Evolutionary conservation across 345 rosid genomes (phyloP).

Genomic region (Syzygium jambos): DNA sequence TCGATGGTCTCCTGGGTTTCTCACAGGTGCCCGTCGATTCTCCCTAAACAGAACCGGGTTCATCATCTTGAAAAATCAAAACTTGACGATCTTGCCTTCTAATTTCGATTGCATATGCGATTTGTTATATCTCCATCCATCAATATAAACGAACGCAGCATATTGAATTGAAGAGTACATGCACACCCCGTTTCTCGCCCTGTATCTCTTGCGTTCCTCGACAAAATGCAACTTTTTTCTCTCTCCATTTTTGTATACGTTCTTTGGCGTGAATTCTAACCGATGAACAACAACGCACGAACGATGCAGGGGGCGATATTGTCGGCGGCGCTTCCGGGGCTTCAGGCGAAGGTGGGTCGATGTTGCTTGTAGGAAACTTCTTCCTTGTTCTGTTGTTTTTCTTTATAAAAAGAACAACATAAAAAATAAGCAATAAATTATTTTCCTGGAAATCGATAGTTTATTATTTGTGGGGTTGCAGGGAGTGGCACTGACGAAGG

Average conservation of each 20-base stretch:
- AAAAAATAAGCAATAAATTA: not conserved
- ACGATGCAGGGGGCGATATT: conserved; percentile 60
- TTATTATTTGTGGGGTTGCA: conserved; percentile 6
- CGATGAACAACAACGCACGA: not conserved
- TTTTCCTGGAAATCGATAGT: not conserved
- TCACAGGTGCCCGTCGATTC: conserved; percentile 45
- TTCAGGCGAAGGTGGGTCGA: conserved; percentile 55
- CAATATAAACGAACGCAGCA: not conserved
- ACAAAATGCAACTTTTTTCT: not conserved
- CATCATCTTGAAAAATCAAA: not conserved
- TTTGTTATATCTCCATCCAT: not conserved
- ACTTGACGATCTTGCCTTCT: not conserved
- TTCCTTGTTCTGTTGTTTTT: not conserved
- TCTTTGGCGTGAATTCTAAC: not conserved
- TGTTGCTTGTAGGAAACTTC: not conserved
- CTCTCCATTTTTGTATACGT: not conserved
- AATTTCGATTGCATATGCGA: not conserved
- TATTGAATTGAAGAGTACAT: not conserved
- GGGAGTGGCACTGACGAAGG: conserved; percentile 73
- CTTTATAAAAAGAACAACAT: not conserved
- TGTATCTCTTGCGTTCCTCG: not conserved
- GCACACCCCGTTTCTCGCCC: not conserved
- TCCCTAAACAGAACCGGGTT: not conserved
- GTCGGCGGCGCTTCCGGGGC: conserved; percentile 61
- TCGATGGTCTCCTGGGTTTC: conserved; percentile 82